Conservation (phyloP, 2,329 filamentous ascomycete genomes). For the Fusarium sp. region DNA sequence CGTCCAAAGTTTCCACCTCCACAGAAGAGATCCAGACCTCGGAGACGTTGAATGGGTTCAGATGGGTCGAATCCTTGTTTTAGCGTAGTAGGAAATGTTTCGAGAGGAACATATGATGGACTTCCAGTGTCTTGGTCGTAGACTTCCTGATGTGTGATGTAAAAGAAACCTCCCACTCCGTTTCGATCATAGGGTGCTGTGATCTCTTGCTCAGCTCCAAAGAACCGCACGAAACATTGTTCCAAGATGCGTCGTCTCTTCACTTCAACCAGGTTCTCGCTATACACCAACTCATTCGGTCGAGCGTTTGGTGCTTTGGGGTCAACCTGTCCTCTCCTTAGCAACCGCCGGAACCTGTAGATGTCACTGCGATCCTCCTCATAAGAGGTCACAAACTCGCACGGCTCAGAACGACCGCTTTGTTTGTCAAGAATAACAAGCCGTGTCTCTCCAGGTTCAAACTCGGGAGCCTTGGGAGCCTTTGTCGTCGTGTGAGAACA, state of each 20-base stretch:
- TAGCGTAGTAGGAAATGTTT: slow-evolving; percentile 49
- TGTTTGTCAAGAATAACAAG: slow-evolving; percentile 53
- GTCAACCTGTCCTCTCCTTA: slow-evolving; percentile 59
- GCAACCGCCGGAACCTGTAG: slow-evolving; percentile 61
- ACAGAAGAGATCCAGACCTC: slow-evolving; percentile 78
- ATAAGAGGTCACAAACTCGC: slow-evolving; percentile 60
- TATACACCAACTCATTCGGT: slow-evolving; percentile 70
- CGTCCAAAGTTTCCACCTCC: slow-evolving; percentile 82
- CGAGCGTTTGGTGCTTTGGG: slow-evolving; percentile 42
- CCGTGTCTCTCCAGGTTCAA: slow-evolving; percentile 68
- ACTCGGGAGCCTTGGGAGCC: slow-evolving; percentile 43
- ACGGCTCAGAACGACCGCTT: slow-evolving; percentile 64
- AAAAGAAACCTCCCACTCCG: slow-evolving; percentile 75
- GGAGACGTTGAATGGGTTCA: slow-evolving; percentile 53
- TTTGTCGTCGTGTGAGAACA: slow-evolving; percentile 56
- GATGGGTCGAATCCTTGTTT: slow-evolving; percentile 67
- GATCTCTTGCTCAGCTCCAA: slow-evolving; percentile 56
- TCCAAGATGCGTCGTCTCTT: slow-evolving; percentile 57
- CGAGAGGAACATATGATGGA: slow-evolving; percentile 49
- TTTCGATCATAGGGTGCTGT: slow-evolving; percentile 72
- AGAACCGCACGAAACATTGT: slow-evolving; percentile 70
- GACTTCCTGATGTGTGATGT: slow-evolving; percentile 58
- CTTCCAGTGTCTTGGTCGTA: neutral
- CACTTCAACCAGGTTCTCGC: slow-evolving; percentile 55
- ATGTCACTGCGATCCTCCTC: slow-evolving; percentile 25